Evolutionary conservation across 2,329 filamentous ascomycete genomes (phyloP).

Genomic region (Ilyonectria sp.): DNA sequence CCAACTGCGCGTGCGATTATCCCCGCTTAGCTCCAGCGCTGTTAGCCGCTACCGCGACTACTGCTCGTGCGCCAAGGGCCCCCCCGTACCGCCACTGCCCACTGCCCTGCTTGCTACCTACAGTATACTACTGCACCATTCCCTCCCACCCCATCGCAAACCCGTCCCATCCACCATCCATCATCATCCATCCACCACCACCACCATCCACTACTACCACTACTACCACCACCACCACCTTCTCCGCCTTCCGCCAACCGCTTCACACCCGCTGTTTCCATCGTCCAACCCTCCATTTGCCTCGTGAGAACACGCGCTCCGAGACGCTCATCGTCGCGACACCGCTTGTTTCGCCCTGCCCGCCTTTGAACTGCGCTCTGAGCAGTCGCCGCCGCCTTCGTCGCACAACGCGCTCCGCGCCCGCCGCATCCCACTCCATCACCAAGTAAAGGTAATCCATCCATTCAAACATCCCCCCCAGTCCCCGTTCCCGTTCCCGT

Average conservation of each 20-base stretch:
- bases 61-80: conserved; percentile 19
- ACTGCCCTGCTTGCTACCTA: conserved; percentile 23
- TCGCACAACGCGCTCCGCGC: conserved; percentile 50
- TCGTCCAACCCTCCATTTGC: conserved; percentile 44
- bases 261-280: conserved; percentile 45
- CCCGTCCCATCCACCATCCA: conserved; percentile 49
- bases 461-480: conserved; percentile 30
- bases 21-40: conserved; percentile 24
- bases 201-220: conserved; percentile 33
- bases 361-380: conserved; percentile 27
- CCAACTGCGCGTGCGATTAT: conserved; percentile 27
- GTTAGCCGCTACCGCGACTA: conserved; percentile 1
- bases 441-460: conserved; percentile 46
- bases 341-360: conserved; percentile 38
- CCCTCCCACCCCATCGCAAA: conserved; percentile 46
- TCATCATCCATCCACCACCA: conserved; percentile 44
- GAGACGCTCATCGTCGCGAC: conserved; percentile 37
- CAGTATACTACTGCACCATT: conserved; percentile 43
- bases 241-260: conserved; percentile 25
- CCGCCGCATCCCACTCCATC: conserved; percentile 41
- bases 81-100: conserved; percentile 22
- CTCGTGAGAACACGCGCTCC: conserved; percentile 25
- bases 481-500: conserved; percentile 27
- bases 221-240: conserved; percentile 24
- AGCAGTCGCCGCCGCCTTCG: conserved; percentile 39